Base-by-base conservation (phyloP, 2,329 filamentous ascomycete genomes). In the Emergomyces africanus region DNA sequence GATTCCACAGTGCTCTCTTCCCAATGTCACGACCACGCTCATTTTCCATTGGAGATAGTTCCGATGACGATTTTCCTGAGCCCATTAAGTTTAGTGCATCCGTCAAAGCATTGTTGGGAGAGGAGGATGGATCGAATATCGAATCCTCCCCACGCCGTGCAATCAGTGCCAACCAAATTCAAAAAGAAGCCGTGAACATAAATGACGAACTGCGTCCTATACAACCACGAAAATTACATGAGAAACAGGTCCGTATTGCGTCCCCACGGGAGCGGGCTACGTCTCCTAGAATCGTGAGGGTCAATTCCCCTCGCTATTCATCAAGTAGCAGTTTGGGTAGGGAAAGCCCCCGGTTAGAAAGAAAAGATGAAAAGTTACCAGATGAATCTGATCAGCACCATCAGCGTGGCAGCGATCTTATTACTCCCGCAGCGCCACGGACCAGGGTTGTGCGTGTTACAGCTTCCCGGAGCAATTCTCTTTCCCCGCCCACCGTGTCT, bases 11-110 rank as follows among this genome's bases (percentile, higher is more conserved):
- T 37, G 63, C 65, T n/a, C 60, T 60, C 53, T 57, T 59, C 48
- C 64, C 66, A 5, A 54, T 67, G 2, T 61, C 70, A 2, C 67
- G 67, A 53, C 49, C 57, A 28, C 57, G 56, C 33, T 48, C 42
- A 28, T 44, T 59, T 42, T 60, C 51, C 23, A 46, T 39, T 23
- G 60, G 86, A 89, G 91, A 96, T 70, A 96, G 89, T 77, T 96
- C 91, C 28, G 92, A 96, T 74, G 92, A 96, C 68, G 92, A 96
- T 74, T 89, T 95, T 33, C 88, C 88, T 18, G 87, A 89, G 65
- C 90, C 90, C 67, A 90, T 94, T 83, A 95, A 94, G 76, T 87
- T 96, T 70, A 96, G 90, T 71, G 90, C 91, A 67, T 83, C 94
- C 65, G 95, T 92, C 54, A 92, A 94, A 70, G 91, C 90, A 23